Conservation (phyloP, 306 rosid species). For the Quillaja saponaria region DNA sequence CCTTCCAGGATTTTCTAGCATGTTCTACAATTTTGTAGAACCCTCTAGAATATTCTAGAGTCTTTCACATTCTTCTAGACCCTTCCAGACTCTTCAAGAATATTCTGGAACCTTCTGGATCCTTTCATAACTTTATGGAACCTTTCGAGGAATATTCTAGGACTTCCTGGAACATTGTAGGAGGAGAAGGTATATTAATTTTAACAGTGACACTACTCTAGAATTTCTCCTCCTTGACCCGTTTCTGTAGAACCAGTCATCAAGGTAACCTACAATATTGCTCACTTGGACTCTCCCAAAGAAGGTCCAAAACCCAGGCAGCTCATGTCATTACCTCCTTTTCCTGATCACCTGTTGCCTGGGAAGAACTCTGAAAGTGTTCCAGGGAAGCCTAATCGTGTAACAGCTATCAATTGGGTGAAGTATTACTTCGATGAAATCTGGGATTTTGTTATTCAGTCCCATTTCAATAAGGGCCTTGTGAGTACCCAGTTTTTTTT, state of each 20-base stretch:
- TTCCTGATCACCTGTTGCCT: constrained; percentile 64
- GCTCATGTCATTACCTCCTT: constrained; percentile 76
- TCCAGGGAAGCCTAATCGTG: constrained; percentile 36
- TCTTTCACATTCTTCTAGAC: no score
- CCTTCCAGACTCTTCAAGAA: no score
- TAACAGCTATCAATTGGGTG: constrained; percentile 84
- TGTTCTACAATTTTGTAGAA: no score
- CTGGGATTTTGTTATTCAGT: constrained; percentile 53
- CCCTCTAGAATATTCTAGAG: no score
- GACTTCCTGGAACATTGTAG: no score
- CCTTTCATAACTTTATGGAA: no score
- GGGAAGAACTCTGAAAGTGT: constrained; percentile 42
- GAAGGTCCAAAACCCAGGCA: constrained; percentile 85
- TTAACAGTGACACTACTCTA: constrained; percentile 59
- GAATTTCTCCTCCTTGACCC: constrained; percentile 61
- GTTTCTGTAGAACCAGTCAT: constrained; percentile 53
- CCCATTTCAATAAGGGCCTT: constrained; percentile 85
- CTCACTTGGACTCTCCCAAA: constrained; percentile 65
- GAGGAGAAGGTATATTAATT: no score
- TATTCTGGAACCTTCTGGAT: no score
- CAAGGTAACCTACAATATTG: constrained; percentile 76
- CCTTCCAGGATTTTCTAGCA: no score
- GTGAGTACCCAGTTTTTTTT: constrained; percentile 46
- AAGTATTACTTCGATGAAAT: constrained; percentile 77
- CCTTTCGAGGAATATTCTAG: no score